Percentiles rank a stretch among this genome's conserved stretches.
Evolutionary conservation across 1,139 yeast genomes (phyloP).

Genomic region (Lodderomyces orthopsilosis): DNA sequence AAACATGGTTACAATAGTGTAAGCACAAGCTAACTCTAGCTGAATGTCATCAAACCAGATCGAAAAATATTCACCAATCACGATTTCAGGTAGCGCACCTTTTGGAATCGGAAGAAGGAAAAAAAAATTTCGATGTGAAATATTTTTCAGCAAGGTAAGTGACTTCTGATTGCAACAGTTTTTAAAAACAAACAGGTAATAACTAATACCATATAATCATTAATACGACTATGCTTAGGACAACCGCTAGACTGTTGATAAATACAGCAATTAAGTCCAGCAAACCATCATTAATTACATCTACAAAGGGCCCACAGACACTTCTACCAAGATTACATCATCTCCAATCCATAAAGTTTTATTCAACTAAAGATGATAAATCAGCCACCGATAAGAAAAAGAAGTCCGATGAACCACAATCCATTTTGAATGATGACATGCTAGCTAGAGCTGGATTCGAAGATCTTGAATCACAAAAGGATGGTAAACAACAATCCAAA

Average conservation of each 20-base stretch:
- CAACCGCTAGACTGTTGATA: conserved; percentile 4
- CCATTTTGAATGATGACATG: conserved; percentile 77
- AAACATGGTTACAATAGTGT: neutral
- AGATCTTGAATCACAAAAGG: conserved; percentile 22
- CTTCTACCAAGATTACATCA: conserved; percentile 3
- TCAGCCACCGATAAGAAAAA: conserved; percentile 14
- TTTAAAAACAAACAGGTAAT: neutral
- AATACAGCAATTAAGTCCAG: neutral
- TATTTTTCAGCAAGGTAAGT: neutral
- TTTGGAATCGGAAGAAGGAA: neutral
- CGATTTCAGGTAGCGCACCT: neutral
- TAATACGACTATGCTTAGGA: conserved; percentile 1
- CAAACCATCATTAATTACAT: neutral
- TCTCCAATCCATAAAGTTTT: conserved; percentile 13
- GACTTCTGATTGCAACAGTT: neutral
- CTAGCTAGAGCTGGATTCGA: conserved; percentile 83
- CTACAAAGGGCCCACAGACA: neutral
- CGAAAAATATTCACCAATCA: neutral
- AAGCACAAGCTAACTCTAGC: too few species aligned
- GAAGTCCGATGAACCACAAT: conserved; percentile 36
- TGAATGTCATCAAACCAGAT: too few species aligned
- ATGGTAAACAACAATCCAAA: conserved; percentile 1
- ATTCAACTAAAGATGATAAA: conserved; percentile 20
- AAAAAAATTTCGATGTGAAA: neutral
- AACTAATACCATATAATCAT: neutral